Evolutionary conservation across 2,329 filamentous ascomycete genomes (phyloP).

Genomic region (Domatiomyces catenatus): DNA sequence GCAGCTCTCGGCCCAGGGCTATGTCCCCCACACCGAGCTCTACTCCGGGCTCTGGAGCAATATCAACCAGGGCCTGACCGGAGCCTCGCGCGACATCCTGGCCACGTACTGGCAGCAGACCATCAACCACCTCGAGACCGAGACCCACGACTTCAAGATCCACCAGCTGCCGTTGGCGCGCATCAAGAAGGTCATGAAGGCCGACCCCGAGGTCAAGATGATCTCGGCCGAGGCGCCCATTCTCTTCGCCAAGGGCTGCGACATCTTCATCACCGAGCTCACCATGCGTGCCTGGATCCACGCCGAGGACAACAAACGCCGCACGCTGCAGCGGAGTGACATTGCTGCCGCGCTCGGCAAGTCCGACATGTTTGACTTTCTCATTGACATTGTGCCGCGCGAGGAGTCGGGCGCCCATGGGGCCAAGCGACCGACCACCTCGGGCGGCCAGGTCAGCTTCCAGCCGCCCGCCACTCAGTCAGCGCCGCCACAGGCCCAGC

Average conservation of each 20-base stretch:
- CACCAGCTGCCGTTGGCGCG: slow-evolving; percentile 93
- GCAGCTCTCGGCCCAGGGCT: slow-evolving; percentile 73
- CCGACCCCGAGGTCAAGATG: slow-evolving; percentile 98
- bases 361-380: slow-evolving; percentile 99
- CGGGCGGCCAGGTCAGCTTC: slow-evolving; percentile 34
- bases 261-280: slow-evolving; percentile 97
- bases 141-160: slow-evolving; percentile 95
- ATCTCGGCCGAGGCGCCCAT: slow-evolving; percentile 97
- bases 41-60: slow-evolving; percentile 87
- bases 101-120: slow-evolving; percentile 99
- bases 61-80: slow-evolving; percentile 89
- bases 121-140: slow-evolving; percentile 85
- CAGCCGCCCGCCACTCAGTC: slow-evolving; percentile 18
- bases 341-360: slow-evolving; percentile 92
- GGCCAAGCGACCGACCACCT: slow-evolving; percentile 28
- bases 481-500: slow-evolving; percentile 35
- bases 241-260: slow-evolving; percentile 92
- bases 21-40: slow-evolving; percentile 73
- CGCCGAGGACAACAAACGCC: slow-evolving; percentile 94
- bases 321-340: slow-evolving; percentile 86
- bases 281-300: slow-evolving; percentile 99
- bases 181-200: slow-evolving; percentile 99
- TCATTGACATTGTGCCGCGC: slow-evolving; percentile 94
- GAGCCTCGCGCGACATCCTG: slow-evolving; percentile 88
- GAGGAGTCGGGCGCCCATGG: slow-evolving; percentile 72